Evolutionary conservation across 441 rosid species (phyloP).

Genomic region (Mallotus repandus): DNA sequence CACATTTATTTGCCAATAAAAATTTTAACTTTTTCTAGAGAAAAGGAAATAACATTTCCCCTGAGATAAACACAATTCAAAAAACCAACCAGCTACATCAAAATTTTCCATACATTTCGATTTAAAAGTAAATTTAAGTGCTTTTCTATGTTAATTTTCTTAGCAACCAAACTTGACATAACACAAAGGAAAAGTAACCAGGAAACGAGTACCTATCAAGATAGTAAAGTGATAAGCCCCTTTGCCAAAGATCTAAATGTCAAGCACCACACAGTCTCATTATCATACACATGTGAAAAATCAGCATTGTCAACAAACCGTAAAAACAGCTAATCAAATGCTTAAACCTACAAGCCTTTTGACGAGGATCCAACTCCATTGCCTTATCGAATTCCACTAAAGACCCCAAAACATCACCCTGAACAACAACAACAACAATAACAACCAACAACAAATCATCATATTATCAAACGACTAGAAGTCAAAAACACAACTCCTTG

Average conservation of each 20-base stretch:
- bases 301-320: not conserved
- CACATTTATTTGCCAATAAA: not conserved
- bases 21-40: not conserved
- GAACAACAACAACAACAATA: not conserved
- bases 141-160: not conserved
- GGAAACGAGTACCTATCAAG: constrained; percentile 55
- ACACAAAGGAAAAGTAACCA: constrained; percentile 1
- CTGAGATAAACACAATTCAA: not conserved
- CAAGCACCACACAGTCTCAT: constrained; percentile 15
- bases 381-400: constrained; percentile 74
- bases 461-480: not conserved
- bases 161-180: not conserved
- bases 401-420: constrained; percentile 90
- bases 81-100: not conserved
- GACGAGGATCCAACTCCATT: constrained; percentile 69
- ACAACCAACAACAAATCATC: constrained; percentile 3
- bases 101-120: not conserved
- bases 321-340: constrained; percentile 4
- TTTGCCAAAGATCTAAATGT: constrained; percentile 82
- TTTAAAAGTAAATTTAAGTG: not conserved
- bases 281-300: not conserved
- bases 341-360: constrained; percentile 67
- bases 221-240: constrained; percentile 90
- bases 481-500: too few relatives aligned
- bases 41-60: too few relatives aligned